Base-by-base conservation (phyloP, 768 basidiomycete species). In the Strobilomyces echinocephalus region DNA sequence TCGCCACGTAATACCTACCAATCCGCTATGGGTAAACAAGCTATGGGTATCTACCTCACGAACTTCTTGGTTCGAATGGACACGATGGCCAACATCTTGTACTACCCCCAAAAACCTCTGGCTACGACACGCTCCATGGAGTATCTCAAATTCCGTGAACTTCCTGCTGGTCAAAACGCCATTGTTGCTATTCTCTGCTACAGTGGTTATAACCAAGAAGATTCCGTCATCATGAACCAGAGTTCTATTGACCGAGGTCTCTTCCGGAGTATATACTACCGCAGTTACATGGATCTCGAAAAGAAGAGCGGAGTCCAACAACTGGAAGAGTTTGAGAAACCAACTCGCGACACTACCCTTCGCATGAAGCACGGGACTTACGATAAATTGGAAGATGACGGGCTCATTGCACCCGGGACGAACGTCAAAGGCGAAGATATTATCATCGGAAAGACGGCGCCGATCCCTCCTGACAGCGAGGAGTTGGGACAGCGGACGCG, bases 161-260 rank as follows among this genome's bases (percentile, higher is more conserved):
- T 99, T 26, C 95, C 95, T 49, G 95, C 95, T 16, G 95, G 94
- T n/a, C 95, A 98, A 73, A 99, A 99, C 65, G 95, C 95, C 45
- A 91, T 97, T 58, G 95, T 99, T 53, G 95, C 95, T 12, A 98
- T 99, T 64, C 76, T 98, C 51, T 97, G 95, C 67, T 99, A 99
- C 74, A 97, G 94, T 62, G 95, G 95, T 45, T 99, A 99, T 74
- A 99, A 99, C 70, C 97, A 99, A 73, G 97, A 98, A 82, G 97
- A 99, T 80, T 99, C 97, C 58, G 97, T 99, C 73, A 98, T 99
- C 74, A 97, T 99, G 95, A 98, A 98, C 69, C 97, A 99, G 73
- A 93, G 90, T 62, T 95, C 97, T 26, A 90, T 99, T 61, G 95
- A 99, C 67, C 90, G 97, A 54, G 95, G 97, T 54, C 79, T 99